Percentiles rank a stretch among this genome's conserved stretches.
Evolutionary conservation across 1,284 basidiomycete species (phyloP).

Genomic region (Ceratobasidium sp.): DNA sequence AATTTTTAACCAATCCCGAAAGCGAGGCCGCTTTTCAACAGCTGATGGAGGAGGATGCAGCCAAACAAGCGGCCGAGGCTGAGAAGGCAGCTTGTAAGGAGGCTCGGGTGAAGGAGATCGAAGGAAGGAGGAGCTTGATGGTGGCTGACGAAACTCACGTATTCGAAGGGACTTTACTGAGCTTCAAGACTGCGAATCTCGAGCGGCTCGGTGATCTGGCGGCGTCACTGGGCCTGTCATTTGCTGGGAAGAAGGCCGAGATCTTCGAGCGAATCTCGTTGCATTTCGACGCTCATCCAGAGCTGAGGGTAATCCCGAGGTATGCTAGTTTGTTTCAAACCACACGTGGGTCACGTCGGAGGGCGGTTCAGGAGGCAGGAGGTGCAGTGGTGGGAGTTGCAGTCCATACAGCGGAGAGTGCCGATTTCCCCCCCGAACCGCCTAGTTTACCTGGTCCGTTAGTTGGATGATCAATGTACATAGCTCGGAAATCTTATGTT

Average conservation of each 20-base stretch:
- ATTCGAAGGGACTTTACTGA: conserved; percentile 7
- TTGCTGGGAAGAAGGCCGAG: conserved; percentile 1
- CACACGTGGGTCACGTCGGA: not conserved
- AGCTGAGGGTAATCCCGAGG: not conserved
- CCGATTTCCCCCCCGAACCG: not conserved
- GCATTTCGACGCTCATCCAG: conserved; percentile 13
- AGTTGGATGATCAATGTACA: not conserved
- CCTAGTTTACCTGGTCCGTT: not conserved
- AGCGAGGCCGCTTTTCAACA: not conserved
- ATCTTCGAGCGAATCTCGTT: not conserved
- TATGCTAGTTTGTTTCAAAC: conserved; percentile 2
- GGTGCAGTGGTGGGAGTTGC: too few species aligned
- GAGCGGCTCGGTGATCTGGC: conserved; percentile 1
- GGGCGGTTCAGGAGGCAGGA: too few species aligned
- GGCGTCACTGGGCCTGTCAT: not conserved
- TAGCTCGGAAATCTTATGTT: not conserved
- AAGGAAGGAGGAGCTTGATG: conserved; percentile 10
- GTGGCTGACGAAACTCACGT: not conserved
- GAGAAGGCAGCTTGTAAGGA: conserved; percentile 6
- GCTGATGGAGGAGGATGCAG: not conserved
- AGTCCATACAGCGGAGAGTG: not conserved
- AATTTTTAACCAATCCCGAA: conserved; percentile 30
- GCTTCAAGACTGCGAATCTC: not conserved
- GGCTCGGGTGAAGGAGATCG: conserved; percentile 1
- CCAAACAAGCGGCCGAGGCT: not conserved